Evolutionary conservation across 2,329 filamentous ascomycete species (phyloP).

Genomic region (Fusarium scirpi): DNA sequence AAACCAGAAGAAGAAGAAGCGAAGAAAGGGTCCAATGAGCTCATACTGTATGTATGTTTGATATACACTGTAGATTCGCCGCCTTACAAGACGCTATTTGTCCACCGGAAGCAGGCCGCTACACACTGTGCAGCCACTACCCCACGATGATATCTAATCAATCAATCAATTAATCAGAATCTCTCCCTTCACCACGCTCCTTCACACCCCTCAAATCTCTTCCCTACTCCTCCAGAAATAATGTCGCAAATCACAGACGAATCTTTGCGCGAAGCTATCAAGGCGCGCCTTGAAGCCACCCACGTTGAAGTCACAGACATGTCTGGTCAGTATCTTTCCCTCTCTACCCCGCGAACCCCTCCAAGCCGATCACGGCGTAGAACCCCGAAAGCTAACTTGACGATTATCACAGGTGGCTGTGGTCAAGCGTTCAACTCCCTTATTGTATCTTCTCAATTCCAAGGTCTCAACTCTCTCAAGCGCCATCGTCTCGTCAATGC

Average conservation of each 20-base stretch:
- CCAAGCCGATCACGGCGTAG: constrained; percentile 27
- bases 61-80: accelerated
- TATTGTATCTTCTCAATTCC: constrained; percentile 74
- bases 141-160: constrained; percentile 54
- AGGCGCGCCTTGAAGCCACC: constrained; percentile 75
- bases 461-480: constrained; percentile 80
- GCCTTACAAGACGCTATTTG: background rate
- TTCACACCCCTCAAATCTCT: background rate
- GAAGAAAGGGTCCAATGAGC: constrained; percentile 47
- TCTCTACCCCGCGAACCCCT: constrained; percentile 23
- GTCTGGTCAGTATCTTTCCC: constrained; percentile 73
- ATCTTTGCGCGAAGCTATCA: constrained; percentile 75
- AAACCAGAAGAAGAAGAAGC: constrained; percentile 7
- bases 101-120: no score
- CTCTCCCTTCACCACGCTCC: constrained; percentile 27
- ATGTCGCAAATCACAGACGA: constrained; percentile 79
- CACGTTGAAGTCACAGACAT: constrained; percentile 92
- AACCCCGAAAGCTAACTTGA: constrained; percentile 11
- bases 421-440: constrained; percentile 71
- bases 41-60: constrained; percentile 45
- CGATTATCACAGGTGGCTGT: constrained; percentile 63
- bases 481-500: constrained; percentile 88
- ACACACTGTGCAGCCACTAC: constrained; percentile 39
- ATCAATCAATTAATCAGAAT: constrained; percentile 48
- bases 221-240: background rate